Conservation (phyloP, 805 yeast genomes). For the Metschnikowia lachancei region DNA sequence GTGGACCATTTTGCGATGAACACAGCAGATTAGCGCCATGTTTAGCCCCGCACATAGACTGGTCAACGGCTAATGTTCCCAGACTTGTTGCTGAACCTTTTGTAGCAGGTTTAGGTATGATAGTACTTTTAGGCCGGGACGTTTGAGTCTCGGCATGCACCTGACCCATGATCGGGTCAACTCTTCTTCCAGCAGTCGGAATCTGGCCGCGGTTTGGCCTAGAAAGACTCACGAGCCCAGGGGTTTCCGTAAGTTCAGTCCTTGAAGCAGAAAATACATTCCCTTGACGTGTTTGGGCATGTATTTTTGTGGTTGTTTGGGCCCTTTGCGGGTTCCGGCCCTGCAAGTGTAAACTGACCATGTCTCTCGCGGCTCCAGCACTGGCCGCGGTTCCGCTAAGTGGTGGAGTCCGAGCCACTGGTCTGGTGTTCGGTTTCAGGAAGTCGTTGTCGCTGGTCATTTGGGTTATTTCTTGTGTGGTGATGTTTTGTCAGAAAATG, state of each 20-base stretch:
- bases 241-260: neutral
- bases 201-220: neutral
- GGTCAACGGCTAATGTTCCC: neutral
- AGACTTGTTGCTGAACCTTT: neutral
- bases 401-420: neutral
- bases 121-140: no score
- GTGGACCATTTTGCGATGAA: neutral
- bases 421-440: neutral
- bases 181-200: no score
- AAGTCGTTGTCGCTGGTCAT: constrained; percentile 4
- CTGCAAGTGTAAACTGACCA: constrained; percentile 51
- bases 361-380: constrained; percentile 59
- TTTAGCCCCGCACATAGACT: neutral
- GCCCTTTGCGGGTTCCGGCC: constrained; percentile 31
- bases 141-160: no score
- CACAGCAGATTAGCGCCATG: neutral
- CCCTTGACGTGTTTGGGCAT: constrained; percentile 4
- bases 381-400: constrained; percentile 42
- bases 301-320: constrained; percentile 13
- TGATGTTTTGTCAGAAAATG: no score
- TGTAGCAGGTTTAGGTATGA: no score
- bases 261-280: neutral
- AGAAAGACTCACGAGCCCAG: neutral
- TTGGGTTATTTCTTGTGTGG: no score
- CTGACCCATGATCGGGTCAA: no score